A percentile compares a stretch with the other conserved stretches of the same genome.
Conservation (phyloP, 2,329 filamentous ascomycete species). For the Phoma sp. region DNA sequence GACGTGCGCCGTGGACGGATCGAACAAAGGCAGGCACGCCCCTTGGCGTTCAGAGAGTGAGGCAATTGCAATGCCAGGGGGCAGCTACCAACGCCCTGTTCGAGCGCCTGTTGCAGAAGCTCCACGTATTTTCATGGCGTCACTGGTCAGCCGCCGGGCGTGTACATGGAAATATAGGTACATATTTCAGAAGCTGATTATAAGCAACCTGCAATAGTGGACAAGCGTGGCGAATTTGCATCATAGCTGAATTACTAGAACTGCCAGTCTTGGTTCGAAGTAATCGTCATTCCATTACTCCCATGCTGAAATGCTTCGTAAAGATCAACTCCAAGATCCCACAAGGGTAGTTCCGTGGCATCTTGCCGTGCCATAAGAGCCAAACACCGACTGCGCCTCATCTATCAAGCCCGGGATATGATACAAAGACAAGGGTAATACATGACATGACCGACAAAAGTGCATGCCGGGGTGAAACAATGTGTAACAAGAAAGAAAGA, state of each 20-base stretch:
- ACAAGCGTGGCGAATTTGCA: too few species aligned
- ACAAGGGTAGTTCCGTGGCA: conserved; percentile 4
- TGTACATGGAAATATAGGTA: background rate
- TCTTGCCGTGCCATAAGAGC: conserved; percentile 11
- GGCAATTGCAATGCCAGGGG: conserved; percentile 16
- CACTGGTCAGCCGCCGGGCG: background rate
- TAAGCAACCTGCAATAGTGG: too few species aligned
- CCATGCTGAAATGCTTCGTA: conserved; percentile 28
- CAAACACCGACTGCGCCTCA: conserved; percentile 24
- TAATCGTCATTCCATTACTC: conserved; percentile 22
- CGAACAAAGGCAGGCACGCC: conserved; percentile 18
- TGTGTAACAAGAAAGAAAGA: conserved; percentile 4
- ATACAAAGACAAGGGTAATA: conserved; percentile 31
- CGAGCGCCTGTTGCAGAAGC: conserved; percentile 4
- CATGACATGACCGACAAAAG: conserved; percentile 20
- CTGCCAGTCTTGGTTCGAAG: background rate
- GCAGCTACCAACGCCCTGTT: conserved; percentile 4
- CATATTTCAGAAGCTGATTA: too few species aligned
- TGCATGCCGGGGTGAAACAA: conserved; percentile 18
- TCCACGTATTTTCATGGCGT: conserved; percentile 8
- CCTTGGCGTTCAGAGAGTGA: conserved; percentile 13
- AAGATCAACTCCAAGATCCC: conserved; percentile 18
- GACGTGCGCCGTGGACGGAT: conserved; percentile 8
- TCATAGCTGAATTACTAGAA: conserved; percentile 17
- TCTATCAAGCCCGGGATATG: conserved; percentile 23